Conservation (phyloP, 768 basidiomycete genomes). For the Boletus reticulatus region DNA sequence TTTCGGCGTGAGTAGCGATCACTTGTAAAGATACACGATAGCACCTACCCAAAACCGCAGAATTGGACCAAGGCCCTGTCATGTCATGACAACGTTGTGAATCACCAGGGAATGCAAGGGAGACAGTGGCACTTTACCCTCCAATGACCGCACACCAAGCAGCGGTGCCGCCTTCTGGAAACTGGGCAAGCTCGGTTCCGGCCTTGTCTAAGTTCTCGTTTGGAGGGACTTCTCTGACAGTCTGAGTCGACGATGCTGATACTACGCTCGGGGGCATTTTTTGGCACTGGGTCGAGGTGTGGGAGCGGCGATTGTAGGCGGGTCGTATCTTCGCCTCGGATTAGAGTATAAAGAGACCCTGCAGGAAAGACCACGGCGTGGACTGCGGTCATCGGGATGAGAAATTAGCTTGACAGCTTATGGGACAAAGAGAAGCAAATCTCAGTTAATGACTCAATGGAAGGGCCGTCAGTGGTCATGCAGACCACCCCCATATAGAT, state of each 20-base stretch:
- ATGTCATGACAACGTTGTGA: background rate
- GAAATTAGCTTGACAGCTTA: no score
- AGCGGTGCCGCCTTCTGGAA: slow-evolving; percentile 28
- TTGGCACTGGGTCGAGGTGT: background rate
- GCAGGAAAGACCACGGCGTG: background rate
- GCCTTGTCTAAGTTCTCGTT: slow-evolving; percentile 1
- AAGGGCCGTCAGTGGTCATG: background rate
- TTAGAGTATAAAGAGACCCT: background rate
- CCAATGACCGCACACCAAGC: slow-evolving; percentile 28
- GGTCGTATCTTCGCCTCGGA: background rate
- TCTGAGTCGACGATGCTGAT: background rate
- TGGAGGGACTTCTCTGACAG: background rate
- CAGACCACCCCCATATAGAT: no score
- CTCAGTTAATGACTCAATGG: background rate
- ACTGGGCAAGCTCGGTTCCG: no score
- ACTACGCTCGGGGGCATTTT: slow-evolving; percentile 2
- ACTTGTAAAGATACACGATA: background rate
- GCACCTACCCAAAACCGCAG: slow-evolving; percentile 32
- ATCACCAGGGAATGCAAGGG: background rate
- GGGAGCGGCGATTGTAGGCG: background rate
- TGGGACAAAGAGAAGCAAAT: no score
- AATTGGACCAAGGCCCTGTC: slow-evolving; percentile 31
- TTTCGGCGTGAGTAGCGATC: background rate
- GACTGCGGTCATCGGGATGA: no score
- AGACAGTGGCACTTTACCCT: slow-evolving; percentile 10